Evolutionary conservation across 1,139 yeast genomes (phyloP), one percentile per base, ranked within the genome.

Genomic region (Kluyveromyces sp.): DNA sequence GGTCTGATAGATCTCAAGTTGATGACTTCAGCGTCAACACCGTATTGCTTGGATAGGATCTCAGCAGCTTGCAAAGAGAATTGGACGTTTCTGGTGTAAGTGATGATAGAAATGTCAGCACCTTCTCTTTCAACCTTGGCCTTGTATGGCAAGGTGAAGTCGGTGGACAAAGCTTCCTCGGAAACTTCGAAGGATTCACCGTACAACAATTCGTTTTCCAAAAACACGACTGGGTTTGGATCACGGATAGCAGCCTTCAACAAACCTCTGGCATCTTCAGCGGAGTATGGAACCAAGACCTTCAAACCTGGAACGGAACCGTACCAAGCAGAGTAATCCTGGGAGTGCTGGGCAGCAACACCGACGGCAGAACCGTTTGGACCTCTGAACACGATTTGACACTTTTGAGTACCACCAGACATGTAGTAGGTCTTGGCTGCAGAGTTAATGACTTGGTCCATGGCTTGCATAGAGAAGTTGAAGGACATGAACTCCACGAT

Each of bases 311-410:
- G 99, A 59, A 94, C 89, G 48, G 95, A 76, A 57, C 97, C 97
- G 73, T 94, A 92, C 98, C 98, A 92, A 46, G 96, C 89, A 49
- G 97, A 79, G 70, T 81, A 92, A 72, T 89, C 95, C 74, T 92
- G 99, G 38, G 98, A 92, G 74, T 92, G 99, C 72, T 92, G 99
- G 50, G 99, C 99, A 60, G 81, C 99, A 60, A 92, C 98, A 78
- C 98, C 97, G 43, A 97, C 97, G 59, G 98, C 97, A 45, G 98
- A 96, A 71, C 98, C 99, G 71, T 94, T 94, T 53, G 98, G 97
- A 63, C 98, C 98, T 73, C 98, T 84, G 78, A 94, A 94, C 45
- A 96, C 90, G 64, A 92, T 87, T 71, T 87, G 90, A 76, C 97
- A 90, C 53, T 90, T 90, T 72, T 90, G 97, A 55, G 82, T 85